These are phyloP conservation scores for Chrysanthemum lavandulifolium DNA, from an alignment of 129 eudicot species.

Conservation along the genomic window DNA sequence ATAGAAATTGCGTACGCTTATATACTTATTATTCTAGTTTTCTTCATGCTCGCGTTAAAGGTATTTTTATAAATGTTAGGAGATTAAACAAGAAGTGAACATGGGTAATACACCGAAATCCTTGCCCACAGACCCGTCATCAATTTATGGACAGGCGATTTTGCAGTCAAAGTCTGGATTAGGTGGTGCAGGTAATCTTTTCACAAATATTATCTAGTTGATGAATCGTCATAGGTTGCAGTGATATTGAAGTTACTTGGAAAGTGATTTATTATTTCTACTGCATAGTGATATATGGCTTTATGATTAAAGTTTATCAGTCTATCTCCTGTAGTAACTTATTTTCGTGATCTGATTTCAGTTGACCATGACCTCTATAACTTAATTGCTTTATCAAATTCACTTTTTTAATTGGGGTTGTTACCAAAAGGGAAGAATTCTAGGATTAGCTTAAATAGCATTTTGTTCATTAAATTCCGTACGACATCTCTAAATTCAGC, in stretches of 20 bases:
- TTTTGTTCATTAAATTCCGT: not conserved
- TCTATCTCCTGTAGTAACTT: constrained; percentile 5
- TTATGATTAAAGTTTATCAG: not conserved
- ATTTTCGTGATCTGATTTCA: constrained; percentile 4
- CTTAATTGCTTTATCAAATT: constrained; percentile 2
- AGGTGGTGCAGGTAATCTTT: constrained; percentile 69
- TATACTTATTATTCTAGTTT: constrained; percentile 11
- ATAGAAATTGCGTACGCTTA: not conserved
- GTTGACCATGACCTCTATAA: constrained; percentile 7
- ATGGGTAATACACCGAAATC: constrained; percentile 76
- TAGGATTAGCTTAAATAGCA: not conserved
- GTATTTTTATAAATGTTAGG: constrained; percentile 41
- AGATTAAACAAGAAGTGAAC: constrained; percentile 75
- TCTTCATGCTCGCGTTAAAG: constrained; percentile 15
- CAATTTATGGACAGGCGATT: constrained; percentile 94
- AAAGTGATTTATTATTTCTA: not conserved
- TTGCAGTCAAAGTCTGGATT: constrained; percentile 95
- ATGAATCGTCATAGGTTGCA: not conserved
- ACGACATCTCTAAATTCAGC: not conserved
- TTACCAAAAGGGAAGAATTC: not conserved
- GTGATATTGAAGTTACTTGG: not conserved
- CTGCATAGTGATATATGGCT: too few species aligned
- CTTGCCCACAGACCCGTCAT: constrained; percentile 84
- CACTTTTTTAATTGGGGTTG: not conserved
- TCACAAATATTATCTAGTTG: constrained; percentile 20